These are phyloP conservation scores for Trifolium dubium DNA, from an alignment of 306 rosid genomes.

Conservation along the genomic window DNA sequence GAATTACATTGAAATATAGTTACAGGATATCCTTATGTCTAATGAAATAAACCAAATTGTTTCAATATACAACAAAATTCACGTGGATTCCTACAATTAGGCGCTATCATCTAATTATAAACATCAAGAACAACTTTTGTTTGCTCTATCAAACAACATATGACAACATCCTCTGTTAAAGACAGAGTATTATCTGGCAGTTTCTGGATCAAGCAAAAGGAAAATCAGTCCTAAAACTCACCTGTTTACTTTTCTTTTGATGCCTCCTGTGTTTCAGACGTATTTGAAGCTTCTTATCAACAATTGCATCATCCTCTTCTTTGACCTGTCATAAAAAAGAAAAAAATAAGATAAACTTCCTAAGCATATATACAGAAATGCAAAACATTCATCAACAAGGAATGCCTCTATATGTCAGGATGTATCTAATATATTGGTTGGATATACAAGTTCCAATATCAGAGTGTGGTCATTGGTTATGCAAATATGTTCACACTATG, in stretches of 20 bases:
- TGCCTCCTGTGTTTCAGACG: constrained; percentile 77
- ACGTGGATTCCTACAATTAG: constrained; percentile 22
- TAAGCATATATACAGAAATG: constrained; percentile 11
- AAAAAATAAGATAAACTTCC: constrained; percentile 28
- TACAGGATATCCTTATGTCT: constrained; percentile 25
- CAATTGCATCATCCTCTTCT: constrained; percentile 90
- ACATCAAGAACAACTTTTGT: constrained; percentile 21
- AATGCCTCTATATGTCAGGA: constrained; percentile 25
- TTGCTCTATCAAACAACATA: constrained; percentile 18
- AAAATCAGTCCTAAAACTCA: constrained; percentile 31
- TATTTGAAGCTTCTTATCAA: constrained; percentile 73
- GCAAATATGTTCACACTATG: constrained; percentile 1
- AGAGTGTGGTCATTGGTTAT: neutral
- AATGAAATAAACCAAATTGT: constrained; percentile 26
- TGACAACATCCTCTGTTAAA: constrained; percentile 6
- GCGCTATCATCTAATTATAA: constrained; percentile 17
- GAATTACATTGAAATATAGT: constrained; percentile 50
- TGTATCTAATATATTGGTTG: neutral
- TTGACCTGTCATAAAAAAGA: constrained; percentile 63
- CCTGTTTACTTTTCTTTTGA: constrained; percentile 71
- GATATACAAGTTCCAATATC: neutral
- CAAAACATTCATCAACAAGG: constrained; percentile 18
- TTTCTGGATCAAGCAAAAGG: constrained; percentile 26
- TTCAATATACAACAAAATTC: constrained; percentile 7
- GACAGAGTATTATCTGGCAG: constrained; percentile 14